A percentile compares a stretch with the other conserved stretches of the same genome.
These are phyloP conservation scores for Lepidopterella palustris DNA, from an alignment of 495 filamentous ascomycete species.

Conservation along the genomic window DNA sequence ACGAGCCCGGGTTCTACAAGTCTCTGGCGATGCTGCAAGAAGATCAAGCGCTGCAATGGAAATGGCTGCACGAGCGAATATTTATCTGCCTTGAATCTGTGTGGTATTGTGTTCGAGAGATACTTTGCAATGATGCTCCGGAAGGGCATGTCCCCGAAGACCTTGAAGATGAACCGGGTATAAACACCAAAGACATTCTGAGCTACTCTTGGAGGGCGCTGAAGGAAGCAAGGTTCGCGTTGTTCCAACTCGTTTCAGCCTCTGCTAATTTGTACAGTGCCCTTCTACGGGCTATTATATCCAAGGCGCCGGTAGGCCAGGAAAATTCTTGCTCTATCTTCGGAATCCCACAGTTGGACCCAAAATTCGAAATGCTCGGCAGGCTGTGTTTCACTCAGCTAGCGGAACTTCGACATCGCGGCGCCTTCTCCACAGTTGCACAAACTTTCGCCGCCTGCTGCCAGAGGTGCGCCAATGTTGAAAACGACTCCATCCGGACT, in stretches of 20 bases:
- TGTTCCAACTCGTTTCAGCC: neutral
- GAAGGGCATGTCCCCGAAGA: constrained; percentile 78
- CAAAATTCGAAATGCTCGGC: constrained; percentile 54
- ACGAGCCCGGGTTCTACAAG: constrained; percentile 27
- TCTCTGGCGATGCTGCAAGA: constrained; percentile 26
- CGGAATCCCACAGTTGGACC: constrained; percentile 2
- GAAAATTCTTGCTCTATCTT: neutral
- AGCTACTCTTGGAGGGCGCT: constrained; percentile 91
- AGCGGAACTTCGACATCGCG: constrained; percentile 75
- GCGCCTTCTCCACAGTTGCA: constrained; percentile 89
- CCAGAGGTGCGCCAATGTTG: constrained; percentile 38
- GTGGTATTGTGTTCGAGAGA: constrained; percentile 65
- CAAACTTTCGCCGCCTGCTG: constrained; percentile 80
- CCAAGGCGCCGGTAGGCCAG: constrained; percentile 34
- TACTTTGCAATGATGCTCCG: constrained; percentile 85
- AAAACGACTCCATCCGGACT: constrained; percentile 39
- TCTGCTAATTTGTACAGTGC: constrained; percentile 38
- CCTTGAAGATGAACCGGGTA: constrained; percentile 57
- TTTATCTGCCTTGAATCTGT: constrained; percentile 52
- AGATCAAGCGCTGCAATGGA: constrained; percentile 13
- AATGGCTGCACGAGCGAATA: constrained; percentile 48
- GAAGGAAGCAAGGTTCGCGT: constrained; percentile 74
- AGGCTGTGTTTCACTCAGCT: constrained; percentile 72
- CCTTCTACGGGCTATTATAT: constrained; percentile 52
- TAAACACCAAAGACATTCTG: constrained; percentile 74